A percentile compares a stretch with the other conserved stretches of the same genome.
phyloP scores from a whole-genome alignment of 495 filamentous ascomycete genomes.

The Clohesyomyces aquaticus region DNA sequence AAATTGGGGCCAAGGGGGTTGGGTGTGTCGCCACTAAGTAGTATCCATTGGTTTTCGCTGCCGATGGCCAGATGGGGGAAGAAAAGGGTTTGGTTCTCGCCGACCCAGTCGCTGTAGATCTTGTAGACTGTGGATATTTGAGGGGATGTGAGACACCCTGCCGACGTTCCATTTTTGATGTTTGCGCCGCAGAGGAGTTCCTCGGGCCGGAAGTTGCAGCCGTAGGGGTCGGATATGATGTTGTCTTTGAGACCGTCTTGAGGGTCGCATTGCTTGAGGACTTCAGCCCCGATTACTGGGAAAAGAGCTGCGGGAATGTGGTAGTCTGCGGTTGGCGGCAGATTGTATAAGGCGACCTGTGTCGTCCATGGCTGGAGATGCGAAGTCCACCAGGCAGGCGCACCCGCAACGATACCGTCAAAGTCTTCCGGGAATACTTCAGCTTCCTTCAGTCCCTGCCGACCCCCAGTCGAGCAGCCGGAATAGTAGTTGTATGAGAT shows the following conservation, averaged over 20 bases:
- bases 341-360: constrained; percentile 42
- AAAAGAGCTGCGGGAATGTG: constrained; percentile 59
- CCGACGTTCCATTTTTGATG: constrained; percentile 40
- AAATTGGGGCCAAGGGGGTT: constrained; percentile 51
- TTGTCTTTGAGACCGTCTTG: constrained; percentile 66
- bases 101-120: constrained; percentile 59
- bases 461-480: constrained; percentile 64
- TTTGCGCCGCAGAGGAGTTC: constrained; percentile 55
- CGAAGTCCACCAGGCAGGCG: constrained; percentile 57
- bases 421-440: constrained; percentile 61
- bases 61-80: constrained; percentile 53
- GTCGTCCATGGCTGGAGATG: constrained; percentile 45
- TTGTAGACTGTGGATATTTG: constrained; percentile 61
- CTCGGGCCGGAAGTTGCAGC: constrained; percentile 60
- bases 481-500: constrained; percentile 58
- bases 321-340: constrained; percentile 49
- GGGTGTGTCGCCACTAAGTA: constrained; percentile 39
- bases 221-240: constrained; percentile 64
- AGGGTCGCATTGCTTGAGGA: constrained; percentile 67
- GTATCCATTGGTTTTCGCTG: constrained; percentile 44
- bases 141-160: constrained; percentile 57
- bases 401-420: constrained; percentile 69
- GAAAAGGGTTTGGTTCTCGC: constrained; percentile 56
- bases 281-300: constrained; percentile 58
- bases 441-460: constrained; percentile 59